Base-by-base conservation (phyloP, 2,329 filamentous ascomycete genomes). In the Raffaelea albimanens region DNA sequence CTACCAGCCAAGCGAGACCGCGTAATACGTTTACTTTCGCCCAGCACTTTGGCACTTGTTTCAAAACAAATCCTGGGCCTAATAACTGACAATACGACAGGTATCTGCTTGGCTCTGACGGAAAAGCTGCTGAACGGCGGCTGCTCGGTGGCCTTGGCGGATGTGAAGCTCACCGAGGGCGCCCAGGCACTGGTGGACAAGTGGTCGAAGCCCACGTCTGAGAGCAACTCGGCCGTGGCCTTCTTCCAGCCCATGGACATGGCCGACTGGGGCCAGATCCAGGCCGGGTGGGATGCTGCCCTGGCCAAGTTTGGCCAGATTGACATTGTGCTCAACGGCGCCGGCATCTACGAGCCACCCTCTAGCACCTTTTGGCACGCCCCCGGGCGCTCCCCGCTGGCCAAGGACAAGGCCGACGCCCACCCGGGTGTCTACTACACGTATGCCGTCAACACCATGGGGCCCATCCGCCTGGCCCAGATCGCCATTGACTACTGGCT, bases 111-210 rank as follows among this genome's bases (percentile, higher is more conserved):
- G 9, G 58, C 57, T 2, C 72, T 73, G 38, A 67, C 69, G 4
- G 55, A 63, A 18, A 60, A 70, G 0, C 62, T 75, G 2, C 59
- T 74, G 0, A 53, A 56, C 7, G 59, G 59, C 20, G 59, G 61
- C 31, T 72, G 70, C 57, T 71, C 69, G 44, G 70, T 73, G 16
- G 55, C 71, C 4, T 56, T 73, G 10, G 71, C 65, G 34, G 71
- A 74, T 52, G 51, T 73, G 0, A 50, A 57, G 0, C 59, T 74
- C 0, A 62, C 67, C 0, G 64, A 67, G 0, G 68, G 72, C 49
- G 67, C 71, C 1, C 42, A 67, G 39, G 53, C 48, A 1, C 50
- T 73, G 4, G 33, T 69, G 5, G 38, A 50, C 3, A 20, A 13
- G 9, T 43, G 21, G 21, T 4, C 41, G 18, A 5, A 22, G 7